Evolutionary conservation across 1,139 yeast genomes (phyloP), one percentile per base, ranked within the genome.

Genomic region (Meyerozyma sp.): DNA sequence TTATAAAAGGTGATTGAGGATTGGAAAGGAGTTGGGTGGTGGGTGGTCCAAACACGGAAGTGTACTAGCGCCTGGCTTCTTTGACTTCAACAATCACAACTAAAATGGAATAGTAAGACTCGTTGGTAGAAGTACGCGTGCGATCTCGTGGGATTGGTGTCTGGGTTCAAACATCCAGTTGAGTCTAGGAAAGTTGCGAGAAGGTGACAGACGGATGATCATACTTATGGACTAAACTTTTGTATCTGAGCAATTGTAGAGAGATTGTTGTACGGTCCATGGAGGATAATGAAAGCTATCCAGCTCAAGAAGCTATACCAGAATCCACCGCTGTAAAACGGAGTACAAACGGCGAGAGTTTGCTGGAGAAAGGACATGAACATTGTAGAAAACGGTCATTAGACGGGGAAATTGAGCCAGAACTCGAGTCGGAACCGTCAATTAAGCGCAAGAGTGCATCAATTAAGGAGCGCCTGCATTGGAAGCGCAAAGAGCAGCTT

Each of bases 401-500:
- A 3, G 29, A n/a, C 13, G 13, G 13, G 29, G 29, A 10, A n/a
- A 11, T n/a, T 11, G 29, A 27, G 13, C 13, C 11, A 4, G 11
- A 11, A 7, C 29, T n/a, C 13, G 29, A 27, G 13, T 5, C 11
- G 11, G 11, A 11, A 13, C 29, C 29, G 13, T n/a, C 29, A 11
- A 7, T 10, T 20, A 16, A 16, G 10, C 27, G 18, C 20, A 50
- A 49, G 44, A 34, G 51, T 9, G 43, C 46, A 3, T 27, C 13
- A 8, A 41, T 46, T 3, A 45, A 49, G 36, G 46, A 44, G 25
- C 49, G 47, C 28, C 48, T 44, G 21, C 47, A 43, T 21, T 14
- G 37, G n/a, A 46, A 44, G 16, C 51, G 54, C 18, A 48, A 48
- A 41, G 45, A 43, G 36, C 54, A 50, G 40, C 45, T 50, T 29